Percentiles rank a stretch among this genome's conserved stretches.
These are phyloP conservation scores for Backusella sp. DNA, from an alignment of 192 early-diverging fungal genomes.

Conservation along the genomic window DNA sequence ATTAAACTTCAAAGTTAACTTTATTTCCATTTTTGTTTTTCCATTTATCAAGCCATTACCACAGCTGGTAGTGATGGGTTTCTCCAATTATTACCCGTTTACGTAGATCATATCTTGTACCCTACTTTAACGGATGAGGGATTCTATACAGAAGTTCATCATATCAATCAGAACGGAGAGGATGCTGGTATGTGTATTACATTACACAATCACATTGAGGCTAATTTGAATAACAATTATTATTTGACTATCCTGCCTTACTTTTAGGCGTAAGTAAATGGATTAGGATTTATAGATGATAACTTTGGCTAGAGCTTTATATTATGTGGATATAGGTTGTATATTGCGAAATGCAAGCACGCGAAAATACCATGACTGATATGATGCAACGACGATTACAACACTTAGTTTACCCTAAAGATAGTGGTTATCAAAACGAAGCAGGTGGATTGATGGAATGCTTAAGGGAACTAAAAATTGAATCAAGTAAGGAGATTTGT, in stretches of 20 bases:
- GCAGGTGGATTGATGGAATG: conserved; percentile 57
- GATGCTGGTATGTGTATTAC: conserved; percentile 47
- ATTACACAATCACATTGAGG: not conserved
- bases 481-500: conserved; percentile 41
- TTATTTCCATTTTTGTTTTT: conserved; percentile 13
- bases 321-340: conserved; percentile 39
- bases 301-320: not conserved
- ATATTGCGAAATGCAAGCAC: conserved; percentile 60
- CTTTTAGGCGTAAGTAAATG: conserved; percentile 12
- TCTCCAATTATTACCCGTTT: conserved; percentile 55
- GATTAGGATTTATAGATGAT: not conserved
- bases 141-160: conserved; percentile 59
- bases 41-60: conserved; percentile 33
- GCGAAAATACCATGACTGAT: conserved; percentile 41
- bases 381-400: conserved; percentile 41
- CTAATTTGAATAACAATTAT: conserved; percentile 1
- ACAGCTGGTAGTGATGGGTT: conserved; percentile 60
- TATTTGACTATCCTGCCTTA: conserved; percentile 12
- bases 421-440: conserved; percentile 54
- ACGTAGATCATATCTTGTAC: conserved; percentile 59
- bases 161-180: conserved; percentile 59
- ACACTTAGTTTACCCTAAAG: conserved; percentile 52
- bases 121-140: conserved; percentile 56
- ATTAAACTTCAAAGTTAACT: not conserved
- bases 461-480: conserved; percentile 47